Evolutionary conservation across 176 grass and related monocot genomes (phyloP).

Genomic region (Oryza meridionalis): DNA sequence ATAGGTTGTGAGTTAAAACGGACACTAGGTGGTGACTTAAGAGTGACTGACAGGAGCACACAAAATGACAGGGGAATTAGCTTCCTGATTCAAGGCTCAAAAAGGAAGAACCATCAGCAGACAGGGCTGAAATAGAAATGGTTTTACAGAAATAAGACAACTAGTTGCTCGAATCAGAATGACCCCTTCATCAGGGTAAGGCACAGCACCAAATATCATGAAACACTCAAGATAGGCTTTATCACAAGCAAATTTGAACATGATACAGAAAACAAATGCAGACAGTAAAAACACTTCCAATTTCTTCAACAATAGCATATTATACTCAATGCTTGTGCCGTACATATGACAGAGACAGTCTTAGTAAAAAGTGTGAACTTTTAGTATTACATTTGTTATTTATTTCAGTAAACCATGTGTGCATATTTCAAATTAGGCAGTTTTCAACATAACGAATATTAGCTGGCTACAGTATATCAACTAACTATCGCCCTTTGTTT

Average conservation of each 20-base stretch:
- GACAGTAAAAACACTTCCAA: background rate
- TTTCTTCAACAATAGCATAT: background rate
- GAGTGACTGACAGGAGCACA: background rate
- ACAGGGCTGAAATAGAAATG: background rate
- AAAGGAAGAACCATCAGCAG: background rate
- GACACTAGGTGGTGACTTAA: background rate
- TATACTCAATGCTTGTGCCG: background rate
- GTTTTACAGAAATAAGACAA: background rate
- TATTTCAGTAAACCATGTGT: background rate
- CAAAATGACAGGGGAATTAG: background rate
- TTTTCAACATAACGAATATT: background rate
- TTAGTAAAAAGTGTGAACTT: background rate
- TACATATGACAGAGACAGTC: background rate
- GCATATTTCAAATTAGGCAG: background rate
- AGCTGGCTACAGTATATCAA: background rate
- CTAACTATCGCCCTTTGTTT: background rate
- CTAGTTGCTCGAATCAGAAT: background rate
- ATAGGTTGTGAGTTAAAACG: background rate
- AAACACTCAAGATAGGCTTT: background rate
- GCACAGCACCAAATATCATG: background rate
- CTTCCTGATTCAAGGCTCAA: background rate
- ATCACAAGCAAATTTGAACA: background rate
- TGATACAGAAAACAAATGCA: background rate
- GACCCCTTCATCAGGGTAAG: background rate
- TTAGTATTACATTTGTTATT: background rate